Conservation (phyloP, 768 basidiomycete genomes). For the Pleurotus giganteus region DNA sequence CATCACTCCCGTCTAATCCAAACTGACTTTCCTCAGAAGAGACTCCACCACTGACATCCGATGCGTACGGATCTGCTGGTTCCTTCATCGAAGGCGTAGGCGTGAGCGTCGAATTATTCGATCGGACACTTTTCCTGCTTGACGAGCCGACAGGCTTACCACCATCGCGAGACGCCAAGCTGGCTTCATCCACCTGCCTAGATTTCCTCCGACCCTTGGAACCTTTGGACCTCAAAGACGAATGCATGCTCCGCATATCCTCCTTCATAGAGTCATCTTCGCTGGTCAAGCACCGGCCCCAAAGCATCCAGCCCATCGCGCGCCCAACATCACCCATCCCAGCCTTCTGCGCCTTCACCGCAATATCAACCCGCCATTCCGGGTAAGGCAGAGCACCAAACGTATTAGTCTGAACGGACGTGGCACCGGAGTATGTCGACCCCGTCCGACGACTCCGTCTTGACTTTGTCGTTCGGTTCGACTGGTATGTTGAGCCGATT, state of each 20-base stretch:
- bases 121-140: conserved; percentile 8
- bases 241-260: background rate
- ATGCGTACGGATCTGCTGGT: conserved; percentile 14
- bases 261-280: conserved; percentile 14
- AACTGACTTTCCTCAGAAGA: conserved; percentile 8
- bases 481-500: background rate
- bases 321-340: conserved; percentile 58
- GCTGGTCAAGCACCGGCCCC: conserved; percentile 21
- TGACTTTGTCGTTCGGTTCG: background rate
- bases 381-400: conserved; percentile 55
- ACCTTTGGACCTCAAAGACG: conserved; percentile 11
- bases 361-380: conserved; percentile 58
- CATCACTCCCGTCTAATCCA: conserved; percentile 25
- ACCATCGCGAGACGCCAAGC: background rate
- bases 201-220: conserved; percentile 6
- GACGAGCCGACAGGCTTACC: background rate
- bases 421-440: background rate
- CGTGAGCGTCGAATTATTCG: conserved; percentile 4
- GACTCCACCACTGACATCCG: conserved; percentile 16
- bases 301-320: conserved; percentile 48
- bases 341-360: conserved; percentile 50
- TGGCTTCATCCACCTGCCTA: background rate
- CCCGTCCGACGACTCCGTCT: conserved; percentile 4
- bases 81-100: conserved; percentile 10
- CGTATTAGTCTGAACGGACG: conserved; percentile 14